Conservation (phyloP, 2,329 filamentous ascomycete species). For the Fusarium tjaetaba region DNA sequence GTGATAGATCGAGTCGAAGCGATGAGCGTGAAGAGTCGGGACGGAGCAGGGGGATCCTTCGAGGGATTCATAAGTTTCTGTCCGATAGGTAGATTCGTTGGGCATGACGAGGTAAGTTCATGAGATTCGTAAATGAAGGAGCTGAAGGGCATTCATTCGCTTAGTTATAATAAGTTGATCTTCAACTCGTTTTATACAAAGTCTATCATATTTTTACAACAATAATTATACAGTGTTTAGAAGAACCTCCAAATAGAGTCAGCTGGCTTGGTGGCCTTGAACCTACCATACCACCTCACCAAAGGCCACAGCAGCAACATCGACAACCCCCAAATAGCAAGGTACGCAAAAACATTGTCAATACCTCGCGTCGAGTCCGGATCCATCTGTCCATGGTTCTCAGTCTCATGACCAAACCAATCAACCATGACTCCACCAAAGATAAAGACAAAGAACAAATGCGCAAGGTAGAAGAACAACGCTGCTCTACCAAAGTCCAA, state of each 20-base stretch:
- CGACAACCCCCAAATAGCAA: slow-evolving; percentile 48
- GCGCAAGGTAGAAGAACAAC: slow-evolving; percentile 57
- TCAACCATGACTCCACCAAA: slow-evolving; percentile 40
- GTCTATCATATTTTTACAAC: background rate
- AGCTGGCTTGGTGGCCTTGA: slow-evolving; percentile 53
- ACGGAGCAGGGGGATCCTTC: background rate
- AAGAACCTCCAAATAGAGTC: slow-evolving; percentile 61
- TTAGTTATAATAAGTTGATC: background rate
- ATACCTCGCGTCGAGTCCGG: slow-evolving; percentile 46
- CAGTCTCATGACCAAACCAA: slow-evolving; percentile 50
- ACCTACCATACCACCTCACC: slow-evolving; percentile 54
- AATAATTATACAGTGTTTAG: slow-evolving; percentile 29
- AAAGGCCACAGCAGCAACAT: slow-evolving; percentile 54
- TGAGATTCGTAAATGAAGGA: background rate
- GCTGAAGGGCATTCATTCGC: background rate
- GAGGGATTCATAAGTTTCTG: background rate
- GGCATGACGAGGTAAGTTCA: background rate
- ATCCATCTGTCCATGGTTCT: slow-evolving; percentile 37
- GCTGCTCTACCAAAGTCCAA: slow-evolving; percentile 58
- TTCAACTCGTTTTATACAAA: background rate
- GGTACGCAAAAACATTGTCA: slow-evolving; percentile 51
- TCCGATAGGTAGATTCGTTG: background rate
- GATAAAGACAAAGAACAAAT: slow-evolving; percentile 49
- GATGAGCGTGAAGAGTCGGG: background rate
- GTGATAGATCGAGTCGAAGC: background rate